These are phyloP conservation scores for Aspergillus neotritici DNA, from an alignment of 2,329 filamentous ascomycete genomes.

Conservation along the genomic window DNA sequence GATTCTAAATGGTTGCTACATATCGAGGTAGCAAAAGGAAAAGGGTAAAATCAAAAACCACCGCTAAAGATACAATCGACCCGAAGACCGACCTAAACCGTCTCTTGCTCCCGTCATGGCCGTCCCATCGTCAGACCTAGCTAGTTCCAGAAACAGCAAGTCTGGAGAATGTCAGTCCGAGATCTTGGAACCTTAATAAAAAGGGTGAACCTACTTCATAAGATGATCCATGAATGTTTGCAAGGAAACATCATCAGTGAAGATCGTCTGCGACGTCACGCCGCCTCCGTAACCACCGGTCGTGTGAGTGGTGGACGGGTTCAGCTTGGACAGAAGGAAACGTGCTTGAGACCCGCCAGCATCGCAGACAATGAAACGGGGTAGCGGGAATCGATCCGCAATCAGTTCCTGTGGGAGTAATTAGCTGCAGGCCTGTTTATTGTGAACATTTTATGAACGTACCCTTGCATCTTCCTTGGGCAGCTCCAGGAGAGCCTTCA, in stretches of 20 bases:
- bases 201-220: constrained; percentile 72
- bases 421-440: constrained; percentile 1
- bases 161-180: constrained; percentile 31
- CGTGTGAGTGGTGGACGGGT: constrained; percentile 94
- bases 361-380: constrained; percentile 96
- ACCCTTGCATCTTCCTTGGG: constrained; percentile 96
- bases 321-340: constrained; percentile 94
- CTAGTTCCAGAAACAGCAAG: constrained; percentile 48
- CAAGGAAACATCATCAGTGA: constrained; percentile 95
- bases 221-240: constrained; percentile 99
- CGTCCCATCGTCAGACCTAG: constrained; percentile 33
- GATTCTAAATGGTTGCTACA: constrained; percentile 29
- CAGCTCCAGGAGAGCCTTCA: constrained; percentile 77
- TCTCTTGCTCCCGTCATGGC: constrained; percentile 30
- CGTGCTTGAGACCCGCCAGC: constrained; percentile 96
- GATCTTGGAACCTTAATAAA: neutral
- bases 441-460: constrained; percentile 33
- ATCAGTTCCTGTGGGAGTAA: constrained; percentile 70
- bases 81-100: constrained; percentile 26
- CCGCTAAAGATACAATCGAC: constrained; percentile 41
- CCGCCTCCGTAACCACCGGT: constrained; percentile 87
- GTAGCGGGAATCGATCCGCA: constrained; percentile 94
- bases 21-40: constrained; percentile 16
- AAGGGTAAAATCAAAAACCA: constrained; percentile 24
- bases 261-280: constrained; percentile 91